Percentiles rank a stretch among this genome's conserved stretches.
Evolutionary conservation across 2,329 filamentous ascomycete species (phyloP).

Genomic region (Fusarium mexicanum): DNA sequence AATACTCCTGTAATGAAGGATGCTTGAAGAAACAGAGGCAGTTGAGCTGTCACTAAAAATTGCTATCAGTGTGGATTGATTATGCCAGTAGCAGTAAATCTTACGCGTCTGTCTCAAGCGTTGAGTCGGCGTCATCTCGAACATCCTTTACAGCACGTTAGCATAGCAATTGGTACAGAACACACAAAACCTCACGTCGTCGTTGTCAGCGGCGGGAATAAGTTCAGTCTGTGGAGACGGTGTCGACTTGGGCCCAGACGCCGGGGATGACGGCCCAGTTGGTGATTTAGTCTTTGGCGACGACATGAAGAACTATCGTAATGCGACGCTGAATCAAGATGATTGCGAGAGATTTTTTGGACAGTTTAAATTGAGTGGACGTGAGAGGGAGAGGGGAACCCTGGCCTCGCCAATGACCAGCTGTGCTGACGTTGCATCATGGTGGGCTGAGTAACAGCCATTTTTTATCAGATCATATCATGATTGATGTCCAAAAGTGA

Average conservation of each 20-base stretch:
- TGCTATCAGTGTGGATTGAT: accelerated
- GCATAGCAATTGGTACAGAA: accelerated
- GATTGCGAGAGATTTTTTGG: neutral
- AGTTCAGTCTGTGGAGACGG: neutral
- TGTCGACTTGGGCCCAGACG: neutral
- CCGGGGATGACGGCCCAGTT: neutral
- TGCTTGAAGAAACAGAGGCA: constrained; percentile 18
- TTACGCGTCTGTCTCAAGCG: neutral
- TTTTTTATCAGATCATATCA: neutral
- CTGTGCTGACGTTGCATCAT: neutral
- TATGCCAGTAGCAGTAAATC: neutral
- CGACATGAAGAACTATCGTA: neutral
- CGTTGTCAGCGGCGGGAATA: neutral
- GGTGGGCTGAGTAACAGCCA: neutral
- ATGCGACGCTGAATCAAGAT: too few species aligned
- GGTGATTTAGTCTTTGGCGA: neutral
- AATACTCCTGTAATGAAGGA: constrained; percentile 17
- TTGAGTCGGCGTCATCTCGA: neutral
- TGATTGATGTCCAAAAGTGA: neutral
- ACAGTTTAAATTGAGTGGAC: neutral
- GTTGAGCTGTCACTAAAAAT: constrained; percentile 4
- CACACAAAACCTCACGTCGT: neutral
- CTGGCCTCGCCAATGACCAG: neutral
- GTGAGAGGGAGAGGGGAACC: neutral
- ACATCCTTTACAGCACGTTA: neutral